Percentiles rank a stretch among this genome's conserved stretches.
These are phyloP conservation scores for Tuber indicum DNA, from an alignment of 495 filamentous ascomycete species.

Conservation along the genomic window DNA sequence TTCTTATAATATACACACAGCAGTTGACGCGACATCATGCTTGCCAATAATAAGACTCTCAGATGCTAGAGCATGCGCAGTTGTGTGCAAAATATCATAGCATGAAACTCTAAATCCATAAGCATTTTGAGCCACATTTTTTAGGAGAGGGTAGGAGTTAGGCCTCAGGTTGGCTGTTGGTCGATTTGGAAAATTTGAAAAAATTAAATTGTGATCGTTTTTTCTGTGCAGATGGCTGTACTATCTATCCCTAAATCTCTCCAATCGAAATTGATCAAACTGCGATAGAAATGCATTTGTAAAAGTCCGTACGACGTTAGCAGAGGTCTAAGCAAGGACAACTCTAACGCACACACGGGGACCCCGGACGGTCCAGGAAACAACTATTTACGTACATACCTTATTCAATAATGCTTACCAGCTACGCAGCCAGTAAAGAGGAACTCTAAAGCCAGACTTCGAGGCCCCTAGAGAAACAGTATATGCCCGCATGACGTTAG, in stretches of 20 bases:
- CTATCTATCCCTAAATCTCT: not conserved
- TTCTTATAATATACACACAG: not conserved
- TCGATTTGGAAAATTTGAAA: not conserved
- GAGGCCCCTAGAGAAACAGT: too few relatives aligned
- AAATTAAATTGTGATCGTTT: not conserved
- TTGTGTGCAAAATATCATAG: not conserved
- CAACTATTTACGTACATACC: not conserved
- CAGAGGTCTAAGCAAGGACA: conserved; percentile 1
- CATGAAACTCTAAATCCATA: not conserved
- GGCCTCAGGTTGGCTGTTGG: not conserved
- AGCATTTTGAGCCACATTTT: not conserved
- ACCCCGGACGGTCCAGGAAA: not conserved
- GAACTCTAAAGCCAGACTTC: too few relatives aligned
- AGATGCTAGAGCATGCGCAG: not conserved
- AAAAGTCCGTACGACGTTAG: not conserved
- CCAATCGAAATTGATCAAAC: not conserved
- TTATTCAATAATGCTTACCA: too few relatives aligned
- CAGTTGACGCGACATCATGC: not conserved
- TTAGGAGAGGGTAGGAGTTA: not conserved
- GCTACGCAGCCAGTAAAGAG: too few relatives aligned
- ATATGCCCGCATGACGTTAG: not conserved
- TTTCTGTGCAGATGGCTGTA: not conserved
- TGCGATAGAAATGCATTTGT: not conserved
- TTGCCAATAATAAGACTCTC: not conserved
- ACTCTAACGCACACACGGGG: not conserved